A percentile compares a stretch with the other conserved stretches of the same genome.
phyloP scores from a whole-genome alignment of 83 land plant genomes.

The Picea engelmannii region DNA sequence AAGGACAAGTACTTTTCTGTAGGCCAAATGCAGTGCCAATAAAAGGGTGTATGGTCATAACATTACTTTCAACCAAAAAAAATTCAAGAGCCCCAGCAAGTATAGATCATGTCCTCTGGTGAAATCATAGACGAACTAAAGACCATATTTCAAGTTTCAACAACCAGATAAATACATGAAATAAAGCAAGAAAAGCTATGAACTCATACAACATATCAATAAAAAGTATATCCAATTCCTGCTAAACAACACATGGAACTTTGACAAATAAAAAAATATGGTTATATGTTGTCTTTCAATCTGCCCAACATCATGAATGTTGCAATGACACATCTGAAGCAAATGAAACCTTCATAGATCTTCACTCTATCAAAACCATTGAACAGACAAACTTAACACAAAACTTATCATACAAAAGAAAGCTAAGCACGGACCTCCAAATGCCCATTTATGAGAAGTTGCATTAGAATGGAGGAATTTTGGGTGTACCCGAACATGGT shows the following conservation, averaged over 20 bases:
- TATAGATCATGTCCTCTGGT: background rate
- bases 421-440: conserved; percentile 69
- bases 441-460: conserved; percentile 97
- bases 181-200: background rate
- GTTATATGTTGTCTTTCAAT: background rate
- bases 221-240: background rate
- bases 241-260: background rate
- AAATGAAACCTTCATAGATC: background rate
- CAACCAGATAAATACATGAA: background rate
- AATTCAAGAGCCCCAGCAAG: background rate
- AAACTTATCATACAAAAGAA: background rate
- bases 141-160: background rate
- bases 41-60: background rate
- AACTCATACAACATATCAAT: background rate
- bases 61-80: background rate
- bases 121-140: background rate
- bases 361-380: background rate
- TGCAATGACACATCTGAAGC: background rate
- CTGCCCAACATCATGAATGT: background rate
- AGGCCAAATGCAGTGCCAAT: background rate
- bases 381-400: background rate
- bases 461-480: conserved; percentile 97
- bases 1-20: background rate
- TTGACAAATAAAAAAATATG: background rate
- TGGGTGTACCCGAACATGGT: conserved; percentile 91